Evolutionary conservation across 805 yeast genomes (phyloP).

Genomic region (Ogataea corticis): DNA sequence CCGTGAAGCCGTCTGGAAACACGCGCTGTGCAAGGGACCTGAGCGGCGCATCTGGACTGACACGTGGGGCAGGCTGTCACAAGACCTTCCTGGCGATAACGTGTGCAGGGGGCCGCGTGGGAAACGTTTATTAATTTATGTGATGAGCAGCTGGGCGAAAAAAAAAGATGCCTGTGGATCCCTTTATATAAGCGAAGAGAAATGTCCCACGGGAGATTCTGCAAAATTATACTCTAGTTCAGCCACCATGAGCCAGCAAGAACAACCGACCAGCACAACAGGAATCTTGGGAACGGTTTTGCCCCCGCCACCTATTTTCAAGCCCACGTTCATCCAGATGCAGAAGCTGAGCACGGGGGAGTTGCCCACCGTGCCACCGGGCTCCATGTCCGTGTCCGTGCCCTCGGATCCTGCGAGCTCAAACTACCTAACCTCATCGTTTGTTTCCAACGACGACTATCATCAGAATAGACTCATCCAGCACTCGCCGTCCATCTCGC

Average conservation of each 20-base stretch:
- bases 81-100: conserved; percentile 6
- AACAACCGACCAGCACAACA: background rate
- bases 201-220: background rate
- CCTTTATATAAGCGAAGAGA: no score
- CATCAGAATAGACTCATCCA: conserved; percentile 21
- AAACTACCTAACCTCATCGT: conserved; percentile 34
- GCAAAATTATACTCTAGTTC: background rate
- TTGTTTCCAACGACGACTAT: conserved; percentile 31
- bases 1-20: no score
- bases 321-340: conserved; percentile 48
- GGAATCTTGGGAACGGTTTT: conserved; percentile 22
- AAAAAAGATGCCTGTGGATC: background rate
- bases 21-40: background rate
- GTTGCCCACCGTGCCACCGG: background rate
- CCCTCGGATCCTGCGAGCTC: conserved; percentile 16
- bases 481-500: conserved; percentile 36
- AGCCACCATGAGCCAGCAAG: background rate
- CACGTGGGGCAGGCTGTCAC: conserved; percentile 8
- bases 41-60: background rate
- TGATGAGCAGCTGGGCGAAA: background rate
- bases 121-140: background rate
- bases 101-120: background rate
- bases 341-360: conserved; percentile 24
- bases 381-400: no score
- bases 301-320: conserved; percentile 50